A percentile compares a stretch with the other conserved stretches of the same genome.
These are phyloP conservation scores for Phytophthora hibernalis DNA, from an alignment of 352 stramenopile species.

Conservation along the genomic window DNA sequence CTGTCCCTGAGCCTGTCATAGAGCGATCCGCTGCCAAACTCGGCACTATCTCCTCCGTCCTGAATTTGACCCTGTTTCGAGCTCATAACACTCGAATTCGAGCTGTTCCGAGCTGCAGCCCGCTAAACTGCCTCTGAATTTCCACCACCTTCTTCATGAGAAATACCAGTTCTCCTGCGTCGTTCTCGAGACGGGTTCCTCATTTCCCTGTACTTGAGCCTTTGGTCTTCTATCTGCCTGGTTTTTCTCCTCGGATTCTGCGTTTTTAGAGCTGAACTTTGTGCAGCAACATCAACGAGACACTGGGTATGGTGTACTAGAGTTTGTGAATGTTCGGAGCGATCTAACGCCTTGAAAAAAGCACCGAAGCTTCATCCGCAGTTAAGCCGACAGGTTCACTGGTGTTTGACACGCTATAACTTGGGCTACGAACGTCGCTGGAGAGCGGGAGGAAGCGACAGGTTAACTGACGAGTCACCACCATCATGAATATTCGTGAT, in stretches of 20 bases:
- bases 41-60: constrained; percentile 20
- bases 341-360: constrained; percentile 42
- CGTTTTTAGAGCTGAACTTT: constrained; percentile 2
- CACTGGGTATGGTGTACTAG: background rate
- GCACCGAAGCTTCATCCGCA: constrained; percentile 40
- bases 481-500: background rate
- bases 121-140: constrained; percentile 47
- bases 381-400: constrained; percentile 22
- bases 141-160: constrained; percentile 51
- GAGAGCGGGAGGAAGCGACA: constrained; percentile 1
- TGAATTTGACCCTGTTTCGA: constrained; percentile 9
- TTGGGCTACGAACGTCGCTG: constrained; percentile 16
- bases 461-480: background rate
- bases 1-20: constrained; percentile 48
- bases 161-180: constrained; percentile 53
- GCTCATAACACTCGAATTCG: constrained; percentile 1
- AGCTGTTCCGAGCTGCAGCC: constrained; percentile 27
- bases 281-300: background rate
- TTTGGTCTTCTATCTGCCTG: constrained; percentile 27
- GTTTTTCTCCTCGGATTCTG: constrained; percentile 11
- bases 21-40: constrained; percentile 61
- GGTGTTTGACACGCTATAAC: constrained; percentile 15
- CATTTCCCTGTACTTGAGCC: constrained; percentile 30
- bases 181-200: constrained; percentile 57
- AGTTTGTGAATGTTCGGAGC: constrained; percentile 19